These are phyloP conservation scores for Aureobasidium sp. DNA, from an alignment of 2,329 filamentous ascomycete genomes.

Conservation along the genomic window DNA sequence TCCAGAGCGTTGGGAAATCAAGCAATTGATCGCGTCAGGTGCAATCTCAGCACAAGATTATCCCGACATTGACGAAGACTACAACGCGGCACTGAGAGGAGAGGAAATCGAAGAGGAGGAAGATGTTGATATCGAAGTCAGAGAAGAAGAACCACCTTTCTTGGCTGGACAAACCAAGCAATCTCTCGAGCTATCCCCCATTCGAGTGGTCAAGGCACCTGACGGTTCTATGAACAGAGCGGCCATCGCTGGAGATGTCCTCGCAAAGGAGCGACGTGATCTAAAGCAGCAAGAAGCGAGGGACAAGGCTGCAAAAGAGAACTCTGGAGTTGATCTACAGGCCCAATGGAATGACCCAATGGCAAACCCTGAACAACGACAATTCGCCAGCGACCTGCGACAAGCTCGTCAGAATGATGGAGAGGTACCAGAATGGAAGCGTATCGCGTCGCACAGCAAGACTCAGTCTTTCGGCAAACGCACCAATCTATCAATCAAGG, in stretches of 20 bases:
- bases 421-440: slow-evolving; percentile 86
- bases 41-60: slow-evolving; percentile 90
- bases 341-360: slow-evolving; percentile 97
- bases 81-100: slow-evolving; percentile 77
- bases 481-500: slow-evolving; percentile 86
- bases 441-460: slow-evolving; percentile 63
- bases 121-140: slow-evolving; percentile 93
- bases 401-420: slow-evolving; percentile 55
- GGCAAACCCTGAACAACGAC: slow-evolving; percentile 73
- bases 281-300: slow-evolving; percentile 81
- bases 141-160: slow-evolving; percentile 94
- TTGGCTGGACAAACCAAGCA: slow-evolving; percentile 93
- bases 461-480: slow-evolving; percentile 77
- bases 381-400: slow-evolving; percentile 83
- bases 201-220: slow-evolving; percentile 92
- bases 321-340: slow-evolving; percentile 71
- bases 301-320: slow-evolving; percentile 65
- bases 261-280: slow-evolving; percentile 87
- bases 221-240: slow-evolving; percentile 97
- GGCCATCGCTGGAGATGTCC: slow-evolving; percentile 82
- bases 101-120: slow-evolving; percentile 90
- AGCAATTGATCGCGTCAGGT: slow-evolving; percentile 91
- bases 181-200: slow-evolving; percentile 88
- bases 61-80: slow-evolving; percentile 89
- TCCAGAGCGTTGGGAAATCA: slow-evolving; percentile 94